Percentiles rank a stretch among this genome's conserved stretches.
Conservation (phyloP, 1,284 basidiomycete genomes). For the Ustilago lituana region DNA sequence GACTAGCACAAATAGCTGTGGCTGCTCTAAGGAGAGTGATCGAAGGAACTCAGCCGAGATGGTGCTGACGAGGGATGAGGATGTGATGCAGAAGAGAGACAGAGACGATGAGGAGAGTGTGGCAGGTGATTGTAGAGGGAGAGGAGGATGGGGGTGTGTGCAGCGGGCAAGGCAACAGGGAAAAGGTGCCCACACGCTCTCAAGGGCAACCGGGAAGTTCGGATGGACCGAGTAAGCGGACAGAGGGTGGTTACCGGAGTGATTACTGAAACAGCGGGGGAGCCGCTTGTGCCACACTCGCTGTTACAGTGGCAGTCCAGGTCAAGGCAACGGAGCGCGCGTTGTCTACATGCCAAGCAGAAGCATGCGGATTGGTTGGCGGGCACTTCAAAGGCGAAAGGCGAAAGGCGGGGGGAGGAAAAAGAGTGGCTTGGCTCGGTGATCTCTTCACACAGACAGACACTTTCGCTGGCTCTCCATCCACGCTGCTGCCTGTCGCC, state of each 20-base stretch:
- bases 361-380: too few relatives aligned
- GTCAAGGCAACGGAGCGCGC: too few relatives aligned
- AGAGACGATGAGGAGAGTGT: not conserved
- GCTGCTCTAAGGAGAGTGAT: too few relatives aligned
- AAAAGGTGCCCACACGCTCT: not conserved
- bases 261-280: slow-evolving; percentile 4
- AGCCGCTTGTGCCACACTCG: not conserved
- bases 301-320: too few relatives aligned
- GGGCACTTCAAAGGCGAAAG: too few relatives aligned
- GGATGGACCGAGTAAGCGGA: slow-evolving; percentile 34
- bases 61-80: not conserved
- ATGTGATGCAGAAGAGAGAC: not conserved
- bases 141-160: not conserved
- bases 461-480: too few relatives aligned
- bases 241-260: slow-evolving; percentile 6
- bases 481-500: too few relatives aligned
- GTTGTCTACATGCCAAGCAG: too few relatives aligned
- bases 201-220: slow-evolving; percentile 19
- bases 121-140: not conserved
- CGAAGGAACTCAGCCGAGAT: not conserved
- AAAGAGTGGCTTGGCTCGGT: too few relatives aligned
- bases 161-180: not conserved
- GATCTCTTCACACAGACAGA: too few relatives aligned
- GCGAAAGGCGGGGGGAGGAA: too few relatives aligned
- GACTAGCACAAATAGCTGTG: too few relatives aligned